These are phyloP conservation scores for Metschnikowia anglica DNA, from an alignment of 805 yeast species.

Conservation along the genomic window DNA sequence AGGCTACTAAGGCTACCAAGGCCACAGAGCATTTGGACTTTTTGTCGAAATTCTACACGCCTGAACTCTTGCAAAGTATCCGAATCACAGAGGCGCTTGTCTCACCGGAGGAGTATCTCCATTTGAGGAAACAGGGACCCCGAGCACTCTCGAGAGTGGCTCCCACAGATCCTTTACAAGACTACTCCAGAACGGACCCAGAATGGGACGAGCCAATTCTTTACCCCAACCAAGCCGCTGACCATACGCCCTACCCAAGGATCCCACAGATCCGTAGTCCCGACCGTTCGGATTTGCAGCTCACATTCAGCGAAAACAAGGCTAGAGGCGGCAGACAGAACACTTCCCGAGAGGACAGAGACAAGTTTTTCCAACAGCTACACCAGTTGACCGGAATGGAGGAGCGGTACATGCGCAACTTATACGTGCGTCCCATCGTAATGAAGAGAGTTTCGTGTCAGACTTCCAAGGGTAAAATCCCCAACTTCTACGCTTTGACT, in stretches of 20 bases:
- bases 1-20: conserved; percentile 2
- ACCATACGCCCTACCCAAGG: conserved; percentile 54
- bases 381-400: conserved; percentile 66
- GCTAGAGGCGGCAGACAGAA: conserved; percentile 17
- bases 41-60: conserved; percentile 75
- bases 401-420: conserved; percentile 55
- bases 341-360: conserved; percentile 11
- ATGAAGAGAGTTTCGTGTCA: conserved; percentile 84
- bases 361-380: conserved; percentile 51
- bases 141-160: conserved; percentile 51
- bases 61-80: conserved; percentile 77
- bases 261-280: conserved; percentile 56
- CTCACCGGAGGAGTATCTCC: conserved; percentile 58
- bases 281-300: conserved; percentile 44
- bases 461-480: conserved; percentile 88
- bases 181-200: conserved; percentile 67
- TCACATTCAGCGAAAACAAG: conserved; percentile 27
- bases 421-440: conserved; percentile 64
- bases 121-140: conserved; percentile 33
- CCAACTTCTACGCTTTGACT: conserved; percentile 76
- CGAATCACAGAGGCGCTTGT: conserved; percentile 75
- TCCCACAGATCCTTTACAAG: conserved; percentile 63
- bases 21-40: conserved; percentile 49
- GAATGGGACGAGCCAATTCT: conserved; percentile 68
- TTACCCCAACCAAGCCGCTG: conserved; percentile 49